Evolutionary conservation across 495 filamentous ascomycete species (phyloP).

Genomic region (Aspergillus ellipticus): DNA sequence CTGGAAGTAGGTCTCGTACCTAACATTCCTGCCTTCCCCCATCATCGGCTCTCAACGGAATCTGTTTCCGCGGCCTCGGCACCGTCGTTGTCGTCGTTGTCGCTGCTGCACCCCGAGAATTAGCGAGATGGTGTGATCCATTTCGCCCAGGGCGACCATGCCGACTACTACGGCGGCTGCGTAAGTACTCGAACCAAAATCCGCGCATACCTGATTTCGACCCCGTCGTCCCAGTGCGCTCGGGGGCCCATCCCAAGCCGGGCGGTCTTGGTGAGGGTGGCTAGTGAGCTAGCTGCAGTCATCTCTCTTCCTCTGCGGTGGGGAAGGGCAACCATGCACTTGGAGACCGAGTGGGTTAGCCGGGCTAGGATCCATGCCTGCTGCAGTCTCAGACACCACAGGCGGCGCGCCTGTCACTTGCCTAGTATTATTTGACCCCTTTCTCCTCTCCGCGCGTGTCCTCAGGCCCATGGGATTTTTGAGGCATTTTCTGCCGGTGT

Average conservation of each 20-base stretch:
- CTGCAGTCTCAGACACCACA: neutral
- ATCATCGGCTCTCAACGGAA: slow-evolving; percentile 2
- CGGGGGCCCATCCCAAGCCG: neutral
- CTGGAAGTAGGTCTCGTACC: too few species aligned
- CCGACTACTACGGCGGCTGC: too few species aligned
- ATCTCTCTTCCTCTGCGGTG: neutral
- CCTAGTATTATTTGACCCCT: neutral
- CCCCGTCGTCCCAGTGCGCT: neutral
- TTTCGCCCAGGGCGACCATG: neutral
- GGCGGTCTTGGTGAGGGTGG: neutral
- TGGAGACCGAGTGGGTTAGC: neutral
- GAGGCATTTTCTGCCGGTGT: neutral
- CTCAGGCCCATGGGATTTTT: neutral
- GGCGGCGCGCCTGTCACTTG: neutral
- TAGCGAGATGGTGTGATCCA: neutral
- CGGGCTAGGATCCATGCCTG: neutral
- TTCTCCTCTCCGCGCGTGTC: neutral
- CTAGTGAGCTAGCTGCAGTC: neutral
- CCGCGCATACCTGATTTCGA: neutral
- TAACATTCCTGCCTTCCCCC: neutral
- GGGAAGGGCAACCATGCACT: neutral
- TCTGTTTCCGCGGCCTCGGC: neutral
- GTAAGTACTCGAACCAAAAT: too few species aligned
- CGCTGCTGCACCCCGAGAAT: neutral
- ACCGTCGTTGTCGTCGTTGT: neutral